Evolutionary conservation across 1,139 yeast genomes (phyloP).

Genomic region (Waltiozyma sp.): DNA sequence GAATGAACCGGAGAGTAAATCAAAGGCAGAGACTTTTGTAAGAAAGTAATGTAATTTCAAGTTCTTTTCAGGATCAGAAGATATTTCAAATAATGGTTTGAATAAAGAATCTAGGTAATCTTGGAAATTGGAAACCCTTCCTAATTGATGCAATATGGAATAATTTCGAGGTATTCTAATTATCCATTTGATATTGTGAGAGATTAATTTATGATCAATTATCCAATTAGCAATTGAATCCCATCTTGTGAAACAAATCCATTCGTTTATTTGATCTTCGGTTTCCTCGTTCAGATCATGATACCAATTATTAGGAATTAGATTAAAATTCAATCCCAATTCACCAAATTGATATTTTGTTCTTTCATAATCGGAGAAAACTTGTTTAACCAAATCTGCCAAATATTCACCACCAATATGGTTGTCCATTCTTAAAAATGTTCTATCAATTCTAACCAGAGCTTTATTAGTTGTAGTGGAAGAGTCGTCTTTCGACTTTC

Average conservation of each 20-base stretch:
- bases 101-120: constrained; percentile 13
- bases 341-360: constrained; percentile 18
- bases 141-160: constrained; percentile 3
- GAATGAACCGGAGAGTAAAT: constrained; percentile 9
- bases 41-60: constrained; percentile 14
- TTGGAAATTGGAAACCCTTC: constrained; percentile 10
- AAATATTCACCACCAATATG: constrained; percentile 81
- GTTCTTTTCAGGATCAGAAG: constrained; percentile 12
- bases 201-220: constrained; percentile 14
- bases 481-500: neutral
- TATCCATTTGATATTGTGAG: constrained; percentile 18
- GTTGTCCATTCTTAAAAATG: constrained; percentile 89
- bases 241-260: constrained; percentile 9
- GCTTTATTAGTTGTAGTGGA: too few relatives aligned
- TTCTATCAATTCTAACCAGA: constrained; percentile 63
- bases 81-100: constrained; percentile 15
- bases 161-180: constrained; percentile 18
- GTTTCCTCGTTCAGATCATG: too few relatives aligned
- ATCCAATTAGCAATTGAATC: constrained; percentile 14
- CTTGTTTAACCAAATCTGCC: constrained; percentile 86
- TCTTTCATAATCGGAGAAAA: constrained; percentile 52
- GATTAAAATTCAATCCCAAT: constrained; percentile 14
- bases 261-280: too few relatives aligned
- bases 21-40: constrained; percentile 15
- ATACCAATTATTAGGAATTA: constrained; percentile 4